Conservation (phyloP, 2,329 filamentous ascomycete species). For the Alternaria triticina region DNA sequence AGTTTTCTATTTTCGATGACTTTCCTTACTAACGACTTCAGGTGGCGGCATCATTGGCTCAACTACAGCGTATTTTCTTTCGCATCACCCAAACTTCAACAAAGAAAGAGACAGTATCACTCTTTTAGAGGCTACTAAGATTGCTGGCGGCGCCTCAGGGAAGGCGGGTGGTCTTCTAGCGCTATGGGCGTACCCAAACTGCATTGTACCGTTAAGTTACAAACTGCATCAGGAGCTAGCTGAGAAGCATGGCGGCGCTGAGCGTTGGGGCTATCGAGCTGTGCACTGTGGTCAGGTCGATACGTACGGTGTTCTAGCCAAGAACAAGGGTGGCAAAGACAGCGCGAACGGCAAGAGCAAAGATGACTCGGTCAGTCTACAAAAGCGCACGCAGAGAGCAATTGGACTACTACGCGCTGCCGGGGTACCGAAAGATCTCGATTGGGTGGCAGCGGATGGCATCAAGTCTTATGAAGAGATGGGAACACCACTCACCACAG, state of each 20-base stretch:
- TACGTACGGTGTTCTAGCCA: conserved; percentile 52
- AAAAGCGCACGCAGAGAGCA: conserved; percentile 62
- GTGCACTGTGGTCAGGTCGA: conserved; percentile 75
- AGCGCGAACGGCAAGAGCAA: conserved; percentile 43
- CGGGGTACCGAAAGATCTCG: conserved; percentile 75
- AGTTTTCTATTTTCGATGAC: neutral
- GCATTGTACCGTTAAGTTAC: conserved; percentile 86
- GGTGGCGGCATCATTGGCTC: conserved; percentile 93
- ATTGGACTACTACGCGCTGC: conserved; percentile 60
- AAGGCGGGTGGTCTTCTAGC: conserved; percentile 92
- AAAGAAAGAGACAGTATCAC: conserved; percentile 78
- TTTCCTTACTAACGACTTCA: conserved; percentile 40
- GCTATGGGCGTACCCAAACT: conserved; percentile 87
- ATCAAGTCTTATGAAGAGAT: conserved; percentile 79
- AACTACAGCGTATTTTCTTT: conserved; percentile 90
- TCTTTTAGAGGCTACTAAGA: conserved; percentile 81
- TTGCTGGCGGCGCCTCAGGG: conserved; percentile 91
- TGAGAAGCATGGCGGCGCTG: conserved; percentile 77
- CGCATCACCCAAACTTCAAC: conserved; percentile 82
- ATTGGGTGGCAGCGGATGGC: conserved; percentile 78
- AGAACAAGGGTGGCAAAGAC: conserved; percentile 30
- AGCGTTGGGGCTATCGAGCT: conserved; percentile 85
- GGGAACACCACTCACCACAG: conserved; percentile 80
- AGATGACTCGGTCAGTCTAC: conserved; percentile 56
- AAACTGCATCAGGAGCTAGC: conserved; percentile 82